Conservation (phyloP, 306 rosid genomes). For the Quercus glauca region DNA sequence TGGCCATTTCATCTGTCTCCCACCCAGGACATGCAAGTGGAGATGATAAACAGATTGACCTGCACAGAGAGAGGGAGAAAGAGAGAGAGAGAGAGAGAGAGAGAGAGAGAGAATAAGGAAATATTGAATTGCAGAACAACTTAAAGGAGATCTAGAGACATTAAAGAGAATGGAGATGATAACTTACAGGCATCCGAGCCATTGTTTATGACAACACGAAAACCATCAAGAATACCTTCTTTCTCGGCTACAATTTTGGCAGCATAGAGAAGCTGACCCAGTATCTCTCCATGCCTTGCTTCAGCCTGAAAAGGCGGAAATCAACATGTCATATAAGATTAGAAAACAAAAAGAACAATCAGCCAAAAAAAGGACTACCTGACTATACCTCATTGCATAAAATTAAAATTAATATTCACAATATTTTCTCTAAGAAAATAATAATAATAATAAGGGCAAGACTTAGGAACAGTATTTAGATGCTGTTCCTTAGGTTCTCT, state of each 20-base stretch:
- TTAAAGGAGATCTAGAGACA: neutral
- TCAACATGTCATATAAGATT: neutral
- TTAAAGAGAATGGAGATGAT: neutral
- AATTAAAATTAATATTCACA: neutral
- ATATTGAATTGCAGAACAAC: neutral
- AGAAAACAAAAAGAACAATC: neutral
- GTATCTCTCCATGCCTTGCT: constrained; percentile 61
- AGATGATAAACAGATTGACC: constrained; percentile 94
- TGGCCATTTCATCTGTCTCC: constrained; percentile 88
- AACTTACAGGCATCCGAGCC: constrained; percentile 79
- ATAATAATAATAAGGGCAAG: too few relatives aligned
- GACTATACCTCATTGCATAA: neutral
- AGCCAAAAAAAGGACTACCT: neutral
- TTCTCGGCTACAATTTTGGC: constrained; percentile 78
- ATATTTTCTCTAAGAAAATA: too few relatives aligned
- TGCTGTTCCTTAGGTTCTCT: accelerated
- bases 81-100: constrained; percentile 12
- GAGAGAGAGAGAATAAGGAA: neutral
- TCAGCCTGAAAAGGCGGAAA: constrained; percentile 52
- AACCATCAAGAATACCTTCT: constrained; percentile 79
- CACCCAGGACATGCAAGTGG: constrained; percentile 88
- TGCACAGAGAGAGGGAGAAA: constrained; percentile 24
- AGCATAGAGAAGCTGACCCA: constrained; percentile 75
- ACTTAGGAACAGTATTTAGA: too few relatives aligned
- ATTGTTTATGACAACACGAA: constrained; percentile 80